These are phyloP conservation scores for Thielaviopsis euricoi DNA, from an alignment of 2,329 filamentous ascomycete species.

Conservation along the genomic window DNA sequence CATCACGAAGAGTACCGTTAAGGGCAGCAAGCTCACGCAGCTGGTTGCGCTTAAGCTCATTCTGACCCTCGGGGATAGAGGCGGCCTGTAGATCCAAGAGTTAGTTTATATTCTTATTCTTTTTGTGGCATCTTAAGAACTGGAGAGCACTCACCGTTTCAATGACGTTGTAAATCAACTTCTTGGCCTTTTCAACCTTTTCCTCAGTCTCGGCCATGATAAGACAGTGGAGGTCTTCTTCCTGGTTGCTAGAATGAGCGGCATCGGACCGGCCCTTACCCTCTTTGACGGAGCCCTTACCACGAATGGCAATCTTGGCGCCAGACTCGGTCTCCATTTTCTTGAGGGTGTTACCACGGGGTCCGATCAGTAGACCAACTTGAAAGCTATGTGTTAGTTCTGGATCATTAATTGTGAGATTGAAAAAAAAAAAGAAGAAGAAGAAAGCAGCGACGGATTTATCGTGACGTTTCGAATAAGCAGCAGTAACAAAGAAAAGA, in stretches of 20 bases:
- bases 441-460: too few species aligned
- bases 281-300: slow-evolving; percentile 99
- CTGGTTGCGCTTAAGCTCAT: slow-evolving; percentile 97
- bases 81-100: slow-evolving; percentile 48
- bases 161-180: slow-evolving; percentile 95
- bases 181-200: slow-evolving; percentile 98
- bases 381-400: slow-evolving; percentile 90
- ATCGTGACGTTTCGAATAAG: neutral
- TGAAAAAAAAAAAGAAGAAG: too few species aligned
- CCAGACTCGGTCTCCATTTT: slow-evolving; percentile 98
- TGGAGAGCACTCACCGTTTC: slow-evolving; percentile 64
- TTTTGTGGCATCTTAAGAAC: neutral
- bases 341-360: slow-evolving; percentile 98
- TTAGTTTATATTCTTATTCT: slow-evolving; percentile 14
- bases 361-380: slow-evolving; percentile 99
- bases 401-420: slow-evolving; percentile 17
- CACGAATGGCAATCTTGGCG: slow-evolving; percentile 97
- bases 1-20: slow-evolving; percentile 96
- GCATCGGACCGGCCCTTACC: slow-evolving; percentile 98
- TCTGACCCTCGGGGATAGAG: slow-evolving; percentile 95
- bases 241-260: slow-evolving; percentile 98
- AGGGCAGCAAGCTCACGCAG: slow-evolving; percentile 92
- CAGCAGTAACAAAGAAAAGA: neutral
- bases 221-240: slow-evolving; percentile 95
- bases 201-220: slow-evolving; percentile 99